phyloP scores from a whole-genome alignment of 257 asterid genomes.

The Salvia hispanica region DNA sequence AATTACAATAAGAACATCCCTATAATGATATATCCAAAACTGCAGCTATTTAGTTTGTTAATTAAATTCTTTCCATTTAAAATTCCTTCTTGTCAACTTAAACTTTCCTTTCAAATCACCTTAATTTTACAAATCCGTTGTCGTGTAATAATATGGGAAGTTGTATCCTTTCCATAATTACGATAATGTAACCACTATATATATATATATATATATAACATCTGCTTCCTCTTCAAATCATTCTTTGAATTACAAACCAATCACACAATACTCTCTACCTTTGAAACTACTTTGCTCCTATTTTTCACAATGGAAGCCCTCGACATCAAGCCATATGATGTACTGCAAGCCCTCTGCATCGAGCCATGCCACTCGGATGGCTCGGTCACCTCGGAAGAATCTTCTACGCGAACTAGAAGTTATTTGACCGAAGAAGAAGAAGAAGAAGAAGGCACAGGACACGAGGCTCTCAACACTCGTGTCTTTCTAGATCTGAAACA shows the following conservation, averaged over 20 bases:
- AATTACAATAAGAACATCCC: too few species aligned
- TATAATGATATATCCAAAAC: too few species aligned
- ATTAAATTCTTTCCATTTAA: too few species aligned
- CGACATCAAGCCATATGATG: slow-evolving; percentile 12
- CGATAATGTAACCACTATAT: slow-evolving; percentile 22
- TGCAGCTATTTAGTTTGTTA: too few species aligned
- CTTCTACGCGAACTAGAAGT: background rate
- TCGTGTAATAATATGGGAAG: slow-evolving; percentile 41
- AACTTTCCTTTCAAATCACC: slow-evolving; percentile 21
- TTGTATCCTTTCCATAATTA: slow-evolving; percentile 47
- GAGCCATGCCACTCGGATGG: slow-evolving; percentile 44
- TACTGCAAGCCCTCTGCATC: too few species aligned
- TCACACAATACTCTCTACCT: too few species aligned
- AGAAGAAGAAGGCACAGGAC: slow-evolving; percentile 26
- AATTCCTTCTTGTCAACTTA: too few species aligned
- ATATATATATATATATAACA: background rate
- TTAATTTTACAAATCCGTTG: slow-evolving; percentile 23
- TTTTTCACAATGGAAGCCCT: slow-evolving; percentile 32
- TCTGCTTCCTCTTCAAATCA: slow-evolving; percentile 6
- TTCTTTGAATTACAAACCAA: slow-evolving; percentile 1
- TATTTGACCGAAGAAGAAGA: slow-evolving; percentile 17
- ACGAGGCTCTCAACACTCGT: background rate
- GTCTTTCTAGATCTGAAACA: too few species aligned
- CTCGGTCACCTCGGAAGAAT: slow-evolving; percentile 49
- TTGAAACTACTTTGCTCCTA: too few species aligned